Evolutionary conservation across 2,329 filamentous ascomycete species (phyloP).

Genomic region (Akanthomyces lecanii): DNA sequence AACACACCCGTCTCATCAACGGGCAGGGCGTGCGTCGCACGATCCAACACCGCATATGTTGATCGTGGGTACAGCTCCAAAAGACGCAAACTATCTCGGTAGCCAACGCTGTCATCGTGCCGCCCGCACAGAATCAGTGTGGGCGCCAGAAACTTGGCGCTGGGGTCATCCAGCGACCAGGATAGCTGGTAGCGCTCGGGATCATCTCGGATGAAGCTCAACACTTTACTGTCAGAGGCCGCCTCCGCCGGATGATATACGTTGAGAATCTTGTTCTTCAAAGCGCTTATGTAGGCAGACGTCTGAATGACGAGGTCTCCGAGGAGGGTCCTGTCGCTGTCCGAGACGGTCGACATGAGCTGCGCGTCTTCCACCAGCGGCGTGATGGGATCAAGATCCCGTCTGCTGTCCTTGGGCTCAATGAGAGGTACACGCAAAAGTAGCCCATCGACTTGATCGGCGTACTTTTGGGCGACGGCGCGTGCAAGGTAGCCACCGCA

Average conservation of each 20-base stretch:
- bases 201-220: slow-evolving; percentile 15
- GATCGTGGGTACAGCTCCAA: slow-evolving; percentile 18
- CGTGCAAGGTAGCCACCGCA: slow-evolving; percentile 19
- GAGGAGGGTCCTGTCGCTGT: slow-evolving; percentile 12
- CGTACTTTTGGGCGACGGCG: slow-evolving; percentile 15
- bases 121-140: slow-evolving; percentile 18
- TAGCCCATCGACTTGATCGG: slow-evolving; percentile 16
- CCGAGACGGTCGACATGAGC: slow-evolving; percentile 12
- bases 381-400: slow-evolving; percentile 11
- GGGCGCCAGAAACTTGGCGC: slow-evolving; percentile 14
- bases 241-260: slow-evolving; percentile 10
- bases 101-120: slow-evolving; percentile 17
- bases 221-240: not conserved
- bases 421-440: slow-evolving; percentile 19
- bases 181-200: slow-evolving; percentile 16
- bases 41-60: slow-evolving; percentile 17
- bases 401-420: slow-evolving; percentile 15
- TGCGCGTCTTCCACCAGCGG: slow-evolving; percentile 14
- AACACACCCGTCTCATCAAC: slow-evolving; percentile 18
- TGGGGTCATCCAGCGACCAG: not conserved
- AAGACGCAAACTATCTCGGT: slow-evolving; percentile 17
- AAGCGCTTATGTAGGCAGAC: slow-evolving; percentile 6
- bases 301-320: slow-evolving; percentile 18
- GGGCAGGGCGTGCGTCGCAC: slow-evolving; percentile 17
- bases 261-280: slow-evolving; percentile 12